A percentile compares a stretch with the other conserved stretches of the same genome.
These are phyloP conservation scores for Beauveria caledonica DNA, from an alignment of 2,329 filamentous ascomycete species.

Conservation along the genomic window DNA sequence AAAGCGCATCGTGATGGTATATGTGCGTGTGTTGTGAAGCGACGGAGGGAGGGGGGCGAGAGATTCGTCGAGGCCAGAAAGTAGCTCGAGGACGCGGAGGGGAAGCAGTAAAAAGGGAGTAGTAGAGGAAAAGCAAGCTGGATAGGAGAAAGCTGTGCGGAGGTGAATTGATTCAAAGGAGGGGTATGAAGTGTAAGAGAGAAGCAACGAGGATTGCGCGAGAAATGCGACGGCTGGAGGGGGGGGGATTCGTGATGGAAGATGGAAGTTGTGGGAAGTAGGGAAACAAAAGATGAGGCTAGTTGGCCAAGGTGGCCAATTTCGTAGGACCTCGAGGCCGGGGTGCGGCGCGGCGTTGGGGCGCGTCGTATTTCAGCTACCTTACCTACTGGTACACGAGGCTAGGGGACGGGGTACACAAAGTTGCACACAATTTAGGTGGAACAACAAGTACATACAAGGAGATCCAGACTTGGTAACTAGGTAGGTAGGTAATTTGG, in stretches of 20 bases:
- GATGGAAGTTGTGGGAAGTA: neutral
- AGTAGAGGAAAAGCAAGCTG: neutral
- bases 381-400: neutral
- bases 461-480: neutral
- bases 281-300: neutral
- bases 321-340: neutral
- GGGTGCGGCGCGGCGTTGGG: conserved; percentile 5
- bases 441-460: neutral
- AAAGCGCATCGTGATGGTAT: conserved; percentile 46
- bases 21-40: conserved; percentile 3
- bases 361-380: neutral
- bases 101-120: neutral
- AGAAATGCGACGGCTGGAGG: neutral
- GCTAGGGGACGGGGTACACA: neutral
- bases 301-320: conserved; percentile 6
- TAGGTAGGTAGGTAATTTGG: neutral
- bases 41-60: neutral
- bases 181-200: conserved; percentile 3
- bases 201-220: neutral
- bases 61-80: neutral
- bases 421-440: neutral
- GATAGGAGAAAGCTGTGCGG: neutral
- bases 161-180: neutral
- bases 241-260: neutral
- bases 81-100: neutral